Percentiles rank a stretch among this genome's conserved stretches.
These are phyloP conservation scores for Xylaria sp. DNA, from an alignment of 2,329 filamentous ascomycete species.

Conservation along the genomic window DNA sequence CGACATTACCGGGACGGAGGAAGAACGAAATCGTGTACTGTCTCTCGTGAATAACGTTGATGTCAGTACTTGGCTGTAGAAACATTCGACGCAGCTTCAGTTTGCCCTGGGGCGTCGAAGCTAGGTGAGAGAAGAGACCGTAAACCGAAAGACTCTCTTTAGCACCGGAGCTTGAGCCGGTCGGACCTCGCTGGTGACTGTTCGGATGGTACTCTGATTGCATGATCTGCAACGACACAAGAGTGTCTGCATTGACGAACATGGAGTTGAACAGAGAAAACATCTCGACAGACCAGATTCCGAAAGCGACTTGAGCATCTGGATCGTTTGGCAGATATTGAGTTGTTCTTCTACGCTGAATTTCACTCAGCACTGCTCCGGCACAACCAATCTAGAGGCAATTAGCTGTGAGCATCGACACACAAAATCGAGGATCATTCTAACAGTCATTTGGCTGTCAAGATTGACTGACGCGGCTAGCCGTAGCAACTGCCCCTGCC, in stretches of 20 bases:
- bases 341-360: slow-evolving; percentile 62
- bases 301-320: slow-evolving; percentile 50
- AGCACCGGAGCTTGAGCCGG: slow-evolving; percentile 52
- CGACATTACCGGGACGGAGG: slow-evolving; percentile 60
- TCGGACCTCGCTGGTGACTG: slow-evolving; percentile 67
- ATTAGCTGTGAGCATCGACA: slow-evolving; percentile 14
- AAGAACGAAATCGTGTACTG: slow-evolving; percentile 65
- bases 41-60: slow-evolving; percentile 63
- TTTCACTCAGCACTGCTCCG: slow-evolving; percentile 75
- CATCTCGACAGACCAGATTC: slow-evolving; percentile 63
- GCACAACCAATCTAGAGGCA: slow-evolving; percentile 64
- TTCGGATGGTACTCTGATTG: slow-evolving; percentile 79
- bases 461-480: slow-evolving; percentile 68
- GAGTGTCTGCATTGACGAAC: slow-evolving; percentile 76
- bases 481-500: slow-evolving; percentile 60
- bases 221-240: slow-evolving; percentile 79
- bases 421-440: slow-evolving; percentile 11
- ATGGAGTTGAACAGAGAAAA: slow-evolving; percentile 63
- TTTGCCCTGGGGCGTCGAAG: slow-evolving; percentile 75
- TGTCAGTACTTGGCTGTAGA: slow-evolving; percentile 67
- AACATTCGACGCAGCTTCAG: slow-evolving; percentile 71
- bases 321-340: slow-evolving; percentile 58
- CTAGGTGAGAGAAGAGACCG: slow-evolving; percentile 71
- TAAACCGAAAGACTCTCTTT: slow-evolving; percentile 83
- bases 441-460: slow-evolving; percentile 64